phyloP scores from a whole-genome alignment of 2,329 filamentous ascomycete genomes.

The Ceratocystis ficicola region DNA sequence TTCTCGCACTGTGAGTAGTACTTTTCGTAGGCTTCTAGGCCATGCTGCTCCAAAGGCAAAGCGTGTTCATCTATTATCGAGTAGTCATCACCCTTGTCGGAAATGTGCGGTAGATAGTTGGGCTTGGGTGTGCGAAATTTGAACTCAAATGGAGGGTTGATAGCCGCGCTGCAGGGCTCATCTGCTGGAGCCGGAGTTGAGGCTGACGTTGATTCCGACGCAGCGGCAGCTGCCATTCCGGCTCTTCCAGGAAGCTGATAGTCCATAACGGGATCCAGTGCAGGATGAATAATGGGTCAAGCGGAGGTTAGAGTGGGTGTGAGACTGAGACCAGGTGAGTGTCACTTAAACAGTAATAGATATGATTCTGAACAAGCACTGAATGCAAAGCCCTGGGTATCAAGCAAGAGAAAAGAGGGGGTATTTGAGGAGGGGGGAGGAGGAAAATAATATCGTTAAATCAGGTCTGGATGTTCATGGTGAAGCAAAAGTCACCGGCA shows the following conservation, averaged over 20 bases:
- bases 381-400: not conserved
- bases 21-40: conserved; percentile 43
- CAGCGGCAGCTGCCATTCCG: conserved; percentile 8
- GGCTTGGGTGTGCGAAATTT: conserved; percentile 44
- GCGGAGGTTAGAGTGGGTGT: not conserved
- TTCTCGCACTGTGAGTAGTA: conserved; percentile 48
- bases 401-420: not conserved
- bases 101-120: conserved; percentile 47
- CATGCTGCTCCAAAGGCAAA: conserved; percentile 38
- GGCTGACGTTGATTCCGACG: conserved; percentile 5
- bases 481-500: not conserved
- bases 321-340: not conserved
- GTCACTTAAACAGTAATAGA: not conserved
- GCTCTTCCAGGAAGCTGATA: conserved; percentile 7
- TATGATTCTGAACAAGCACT: not conserved
- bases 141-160: conserved; percentile 34
- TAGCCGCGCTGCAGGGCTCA: conserved; percentile 26
- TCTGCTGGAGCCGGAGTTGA: conserved; percentile 19
- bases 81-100: conserved; percentile 40
- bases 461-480: not conserved
- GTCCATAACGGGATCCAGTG: conserved; percentile 8
- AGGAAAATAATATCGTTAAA: too few relatives aligned
- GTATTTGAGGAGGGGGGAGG: too few relatives aligned
- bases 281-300: not conserved
- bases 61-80: conserved; percentile 42